Evolutionary conservation across 2,329 filamentous ascomycete species (phyloP).

Genomic region (Pyrenophora seminiperda): DNA sequence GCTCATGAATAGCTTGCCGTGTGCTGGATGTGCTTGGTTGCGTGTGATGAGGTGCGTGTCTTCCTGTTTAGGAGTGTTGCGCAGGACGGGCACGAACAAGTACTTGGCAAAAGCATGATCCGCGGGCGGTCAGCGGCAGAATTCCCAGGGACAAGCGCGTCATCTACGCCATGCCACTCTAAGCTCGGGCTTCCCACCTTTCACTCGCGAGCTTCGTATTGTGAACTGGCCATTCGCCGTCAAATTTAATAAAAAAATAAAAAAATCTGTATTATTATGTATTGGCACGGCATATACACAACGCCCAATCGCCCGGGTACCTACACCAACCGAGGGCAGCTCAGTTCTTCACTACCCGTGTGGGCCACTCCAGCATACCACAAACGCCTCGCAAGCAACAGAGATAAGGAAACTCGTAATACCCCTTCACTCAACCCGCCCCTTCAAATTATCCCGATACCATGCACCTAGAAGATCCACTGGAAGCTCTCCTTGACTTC

Average conservation of each 20-base stretch:
- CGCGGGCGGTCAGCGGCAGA: slow-evolving; percentile 21
- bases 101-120: slow-evolving; percentile 9
- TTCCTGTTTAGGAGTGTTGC: not conserved
- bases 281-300: too few relatives aligned
- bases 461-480: slow-evolving; percentile 62
- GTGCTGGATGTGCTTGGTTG: slow-evolving; percentile 11
- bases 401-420: slow-evolving; percentile 9
- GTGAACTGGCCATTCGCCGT: too few relatives aligned
- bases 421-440: not conserved
- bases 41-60: slow-evolving; percentile 19
- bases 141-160: slow-evolving; percentile 13
- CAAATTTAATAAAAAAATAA: too few relatives aligned
- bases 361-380: not conserved
- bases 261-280: too few relatives aligned
- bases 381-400: slow-evolving; percentile 6
- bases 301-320: too few relatives aligned
- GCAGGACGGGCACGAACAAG: too few relatives aligned
- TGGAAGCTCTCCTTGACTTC: slow-evolving; percentile 68
- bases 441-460: not conserved
- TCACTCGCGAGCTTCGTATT: too few relatives aligned
- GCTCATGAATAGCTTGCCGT: slow-evolving; percentile 31
- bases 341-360: too few relatives aligned
- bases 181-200: slow-evolving; percentile 3
- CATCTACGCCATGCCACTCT: slow-evolving; percentile 5
- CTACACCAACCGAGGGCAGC: too few relatives aligned